phyloP scores from a whole-genome alignment of 2,329 filamentous ascomycete species.

The Fusarium kyushuense region DNA sequence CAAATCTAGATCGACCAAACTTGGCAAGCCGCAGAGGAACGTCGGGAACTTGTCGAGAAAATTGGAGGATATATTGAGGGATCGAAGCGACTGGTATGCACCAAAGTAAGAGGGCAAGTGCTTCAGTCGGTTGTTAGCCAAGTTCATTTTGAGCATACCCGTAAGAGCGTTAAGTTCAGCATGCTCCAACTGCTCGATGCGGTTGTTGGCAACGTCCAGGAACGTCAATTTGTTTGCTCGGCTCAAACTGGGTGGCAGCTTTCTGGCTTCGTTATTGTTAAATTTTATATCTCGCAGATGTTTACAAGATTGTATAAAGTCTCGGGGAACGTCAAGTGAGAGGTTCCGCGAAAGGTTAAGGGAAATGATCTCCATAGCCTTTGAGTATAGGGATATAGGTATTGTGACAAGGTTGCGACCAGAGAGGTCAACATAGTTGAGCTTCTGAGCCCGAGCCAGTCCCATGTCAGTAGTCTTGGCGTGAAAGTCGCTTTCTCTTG shows the following conservation, averaged over 20 bases:
- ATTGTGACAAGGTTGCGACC: constrained; percentile 94
- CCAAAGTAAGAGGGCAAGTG: constrained; percentile 85
- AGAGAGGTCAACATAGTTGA: constrained; percentile 92
- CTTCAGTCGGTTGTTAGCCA: constrained; percentile 92
- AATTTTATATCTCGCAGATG: constrained; percentile 96
- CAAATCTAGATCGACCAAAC: constrained; percentile 90
- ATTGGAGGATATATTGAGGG: constrained; percentile 93
- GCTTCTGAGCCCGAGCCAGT: constrained; percentile 85
- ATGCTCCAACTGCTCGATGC: constrained; percentile 86
- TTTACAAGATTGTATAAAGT: constrained; percentile 94
- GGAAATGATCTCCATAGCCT: constrained; percentile 91
- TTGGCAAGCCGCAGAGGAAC: constrained; percentile 84
- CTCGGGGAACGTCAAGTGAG: constrained; percentile 90
- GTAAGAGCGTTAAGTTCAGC: constrained; percentile 82
- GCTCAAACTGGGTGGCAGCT: constrained; percentile 84
- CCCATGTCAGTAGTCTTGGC: constrained; percentile 78
- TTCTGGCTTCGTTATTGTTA: constrained; percentile 91
- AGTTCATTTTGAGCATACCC: constrained; percentile 86
- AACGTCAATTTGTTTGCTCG: constrained; percentile 85
- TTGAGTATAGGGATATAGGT: constrained; percentile 92
- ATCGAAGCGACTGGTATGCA: constrained; percentile 81
- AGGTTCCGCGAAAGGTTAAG: constrained; percentile 94
- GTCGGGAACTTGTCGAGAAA: constrained; percentile 86
- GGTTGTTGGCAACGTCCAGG: constrained; percentile 95
- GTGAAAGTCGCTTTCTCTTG: constrained; percentile 85